Conservation (phyloP, 176 grass and related monocot species). For the Zea luxurians region DNA sequence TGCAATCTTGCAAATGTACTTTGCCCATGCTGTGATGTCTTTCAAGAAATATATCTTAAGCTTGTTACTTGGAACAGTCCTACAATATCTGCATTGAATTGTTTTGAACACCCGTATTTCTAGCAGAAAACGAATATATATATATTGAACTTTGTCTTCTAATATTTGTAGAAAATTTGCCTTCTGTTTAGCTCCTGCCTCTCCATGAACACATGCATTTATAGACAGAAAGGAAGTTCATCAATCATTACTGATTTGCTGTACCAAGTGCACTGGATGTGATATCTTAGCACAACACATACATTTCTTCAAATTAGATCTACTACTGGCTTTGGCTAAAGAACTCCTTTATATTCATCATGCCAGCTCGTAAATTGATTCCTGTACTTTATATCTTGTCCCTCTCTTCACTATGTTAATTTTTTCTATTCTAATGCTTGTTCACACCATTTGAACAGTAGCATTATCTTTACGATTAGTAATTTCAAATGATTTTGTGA, state of each 20-base stretch:
- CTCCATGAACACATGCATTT: background rate
- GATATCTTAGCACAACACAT: background rate
- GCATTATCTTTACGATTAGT: background rate
- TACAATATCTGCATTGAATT: background rate
- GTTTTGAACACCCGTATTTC: background rate
- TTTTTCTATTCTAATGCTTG: background rate
- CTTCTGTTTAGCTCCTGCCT: background rate
- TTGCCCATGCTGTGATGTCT: background rate
- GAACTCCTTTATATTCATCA: background rate
- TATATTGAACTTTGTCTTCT: background rate
- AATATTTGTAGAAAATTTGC: background rate
- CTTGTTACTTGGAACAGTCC: background rate
- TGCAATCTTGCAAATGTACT: background rate
- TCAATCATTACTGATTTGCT: background rate
- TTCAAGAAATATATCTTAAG: background rate
- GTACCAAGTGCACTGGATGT: background rate
- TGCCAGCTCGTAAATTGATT: background rate
- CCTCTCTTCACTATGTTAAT: background rate
- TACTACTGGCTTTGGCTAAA: background rate
- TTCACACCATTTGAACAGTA: background rate
- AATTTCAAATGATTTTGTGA: background rate
- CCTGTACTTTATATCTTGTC: background rate
- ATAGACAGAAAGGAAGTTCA: background rate
- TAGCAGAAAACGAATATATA: background rate
- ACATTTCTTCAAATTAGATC: conserved; percentile 3